Conservation (phyloP, 192 early-diverging fungal genomes). For the Podila horticola region DNA sequence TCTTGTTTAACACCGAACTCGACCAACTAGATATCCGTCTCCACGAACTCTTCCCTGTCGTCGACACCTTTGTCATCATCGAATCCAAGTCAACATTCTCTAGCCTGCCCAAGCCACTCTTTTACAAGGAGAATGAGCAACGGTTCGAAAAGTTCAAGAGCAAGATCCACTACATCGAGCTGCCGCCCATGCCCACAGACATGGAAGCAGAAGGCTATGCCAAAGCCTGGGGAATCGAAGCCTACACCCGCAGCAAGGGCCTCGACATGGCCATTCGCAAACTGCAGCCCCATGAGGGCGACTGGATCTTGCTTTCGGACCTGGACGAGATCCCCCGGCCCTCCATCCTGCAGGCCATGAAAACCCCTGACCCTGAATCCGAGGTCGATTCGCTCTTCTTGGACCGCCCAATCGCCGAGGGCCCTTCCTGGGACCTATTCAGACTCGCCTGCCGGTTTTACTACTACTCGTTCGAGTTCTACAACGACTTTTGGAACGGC, state of each 20-base stretch:
- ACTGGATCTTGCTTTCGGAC: background rate
- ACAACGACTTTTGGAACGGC: background rate
- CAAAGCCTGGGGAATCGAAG: background rate
- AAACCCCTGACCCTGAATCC: background rate
- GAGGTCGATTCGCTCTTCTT: background rate
- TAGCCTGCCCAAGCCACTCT: background rate
- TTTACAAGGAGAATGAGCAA: background rate
- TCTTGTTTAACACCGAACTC: background rate
- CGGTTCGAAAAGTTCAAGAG: background rate
- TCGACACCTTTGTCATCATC: background rate
- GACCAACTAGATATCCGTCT: background rate
- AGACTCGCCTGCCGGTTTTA: background rate
- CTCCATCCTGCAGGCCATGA: background rate
- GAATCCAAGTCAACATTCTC: background rate
- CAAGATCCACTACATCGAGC: background rate
- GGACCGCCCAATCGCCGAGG: background rate
- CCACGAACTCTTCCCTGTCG: background rate
- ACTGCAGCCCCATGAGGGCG: background rate
- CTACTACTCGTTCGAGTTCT: background rate
- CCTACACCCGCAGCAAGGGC: background rate
- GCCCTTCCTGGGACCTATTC: background rate
- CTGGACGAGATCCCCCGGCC: background rate
- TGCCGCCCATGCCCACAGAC: background rate
- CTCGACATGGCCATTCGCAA: background rate
- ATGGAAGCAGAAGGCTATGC: background rate